These are phyloP conservation scores for Ceratocystis diversiconidia DNA, from an alignment of 2,329 filamentous ascomycete species.

Conservation along the genomic window DNA sequence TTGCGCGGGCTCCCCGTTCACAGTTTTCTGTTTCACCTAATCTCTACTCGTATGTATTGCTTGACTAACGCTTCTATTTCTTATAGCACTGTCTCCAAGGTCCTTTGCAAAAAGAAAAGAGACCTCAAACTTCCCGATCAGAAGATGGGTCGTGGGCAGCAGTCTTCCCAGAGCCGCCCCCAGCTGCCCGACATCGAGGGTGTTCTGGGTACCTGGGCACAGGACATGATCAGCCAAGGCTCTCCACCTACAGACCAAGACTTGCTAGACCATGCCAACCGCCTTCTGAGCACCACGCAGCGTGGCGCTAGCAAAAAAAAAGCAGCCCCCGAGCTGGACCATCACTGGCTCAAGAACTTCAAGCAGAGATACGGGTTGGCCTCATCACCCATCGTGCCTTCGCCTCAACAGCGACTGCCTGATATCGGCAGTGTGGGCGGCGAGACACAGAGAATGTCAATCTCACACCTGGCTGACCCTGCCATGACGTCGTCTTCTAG, in stretches of 20 bases:
- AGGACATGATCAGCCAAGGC: constrained; percentile 65
- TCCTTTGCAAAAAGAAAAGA: constrained; percentile 85
- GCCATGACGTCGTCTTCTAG: constrained; percentile 23
- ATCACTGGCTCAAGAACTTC: constrained; percentile 85
- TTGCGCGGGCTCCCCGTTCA: neutral
- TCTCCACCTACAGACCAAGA: constrained; percentile 61
- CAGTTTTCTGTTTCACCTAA: neutral
- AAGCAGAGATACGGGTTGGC: constrained; percentile 68
- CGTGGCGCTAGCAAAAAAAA: constrained; percentile 50
- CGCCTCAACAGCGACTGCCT: constrained; percentile 19
- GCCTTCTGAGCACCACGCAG: constrained; percentile 61
- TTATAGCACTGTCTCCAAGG: constrained; percentile 90
- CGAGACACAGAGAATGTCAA: constrained; percentile 25
- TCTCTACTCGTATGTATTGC: neutral
- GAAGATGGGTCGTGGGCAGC: constrained; percentile 46
- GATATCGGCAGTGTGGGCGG: constrained; percentile 22
- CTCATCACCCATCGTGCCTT: constrained; percentile 29
- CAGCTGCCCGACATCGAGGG: constrained; percentile 87
- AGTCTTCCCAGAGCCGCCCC: constrained; percentile 21
- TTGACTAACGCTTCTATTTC: constrained; percentile 4
- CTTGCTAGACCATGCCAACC: constrained; percentile 69
- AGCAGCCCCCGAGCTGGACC: constrained; percentile 53
- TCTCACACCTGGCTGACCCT: constrained; percentile 25
- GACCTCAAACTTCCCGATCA: constrained; percentile 58
- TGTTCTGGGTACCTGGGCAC: constrained; percentile 74